A percentile compares a stretch with the other conserved stretches of the same genome.
phyloP scores from a whole-genome alignment of 202 grass and related monocot genomes.

The Carex sylvatica region DNA sequence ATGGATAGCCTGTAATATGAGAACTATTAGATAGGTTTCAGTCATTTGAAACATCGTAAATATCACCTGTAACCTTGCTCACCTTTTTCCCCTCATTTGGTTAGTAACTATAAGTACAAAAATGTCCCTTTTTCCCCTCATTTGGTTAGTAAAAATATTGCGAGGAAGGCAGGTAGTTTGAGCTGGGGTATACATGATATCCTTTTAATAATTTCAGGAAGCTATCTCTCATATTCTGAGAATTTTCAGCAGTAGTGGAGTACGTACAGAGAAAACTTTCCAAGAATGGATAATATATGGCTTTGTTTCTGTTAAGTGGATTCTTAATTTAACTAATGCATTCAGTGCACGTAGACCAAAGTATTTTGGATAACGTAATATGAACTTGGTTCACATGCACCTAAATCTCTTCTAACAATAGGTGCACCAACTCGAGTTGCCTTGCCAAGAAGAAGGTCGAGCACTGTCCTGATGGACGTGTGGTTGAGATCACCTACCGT shows the following conservation, averaged over 20 bases:
- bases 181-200: not conserved
- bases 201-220: not conserved
- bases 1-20: not conserved
- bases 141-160: not conserved
- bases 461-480: conserved; percentile 62
- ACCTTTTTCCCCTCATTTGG: not conserved
- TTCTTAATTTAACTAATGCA: not conserved
- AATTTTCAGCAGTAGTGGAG: not conserved
- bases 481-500: conserved; percentile 80
- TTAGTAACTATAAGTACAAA: no score
- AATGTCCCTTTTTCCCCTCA: not conserved
- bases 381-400: not conserved
- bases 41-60: not conserved
- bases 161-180: not conserved
- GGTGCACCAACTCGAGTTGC: conserved; percentile 80
- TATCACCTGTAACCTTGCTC: not conserved
- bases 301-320: not conserved
- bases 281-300: not conserved
- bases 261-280: not conserved
- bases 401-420: conserved; percentile 7
- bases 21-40: not conserved
- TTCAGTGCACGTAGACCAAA: not conserved
- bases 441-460: conserved; percentile 94
- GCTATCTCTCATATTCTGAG: not conserved
- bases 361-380: conserved; percentile 6